Conservation (phyloP, 306 rosid genomes). For the Gleditsia sinensis region DNA sequence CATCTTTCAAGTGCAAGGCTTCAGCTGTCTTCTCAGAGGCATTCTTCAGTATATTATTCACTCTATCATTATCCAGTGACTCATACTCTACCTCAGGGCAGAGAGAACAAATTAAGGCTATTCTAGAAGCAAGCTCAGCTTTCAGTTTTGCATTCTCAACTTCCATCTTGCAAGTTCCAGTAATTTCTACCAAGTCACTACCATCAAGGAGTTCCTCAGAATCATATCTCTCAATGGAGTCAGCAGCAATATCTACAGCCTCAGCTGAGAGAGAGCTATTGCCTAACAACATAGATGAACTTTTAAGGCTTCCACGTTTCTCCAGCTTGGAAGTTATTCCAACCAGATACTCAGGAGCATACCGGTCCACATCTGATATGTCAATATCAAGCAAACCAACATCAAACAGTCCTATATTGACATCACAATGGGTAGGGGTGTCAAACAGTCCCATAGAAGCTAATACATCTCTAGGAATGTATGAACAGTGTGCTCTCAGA, state of each 20-base stretch:
- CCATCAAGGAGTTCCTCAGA: slow-evolving; percentile 69
- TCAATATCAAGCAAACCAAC: slow-evolving; percentile 80
- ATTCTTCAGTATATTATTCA: slow-evolving; percentile 68
- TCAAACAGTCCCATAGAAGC: slow-evolving; percentile 89
- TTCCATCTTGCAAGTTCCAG: slow-evolving; percentile 94
- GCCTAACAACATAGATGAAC: slow-evolving; percentile 56
- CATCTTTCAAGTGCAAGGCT: slow-evolving; percentile 93
- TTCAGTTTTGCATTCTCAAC: slow-evolving; percentile 98
- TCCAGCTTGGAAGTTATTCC: slow-evolving; percentile 67
- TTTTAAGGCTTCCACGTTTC: slow-evolving; percentile 57
- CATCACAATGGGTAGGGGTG: slow-evolving; percentile 89
- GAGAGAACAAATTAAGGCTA: slow-evolving; percentile 77
- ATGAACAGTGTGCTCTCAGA: slow-evolving; percentile 60
- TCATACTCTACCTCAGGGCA: slow-evolving; percentile 66
- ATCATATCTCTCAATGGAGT: slow-evolving; percentile 54
- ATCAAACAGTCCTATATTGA: slow-evolving; percentile 90
- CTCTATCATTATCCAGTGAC: slow-evolving; percentile 67
- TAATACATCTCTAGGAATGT: slow-evolving; percentile 82
- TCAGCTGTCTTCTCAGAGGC: slow-evolving; percentile 81
- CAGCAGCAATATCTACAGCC: slow-evolving; percentile 52
- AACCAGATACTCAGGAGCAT: slow-evolving; percentile 81
- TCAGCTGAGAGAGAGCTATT: slow-evolving; percentile 65
- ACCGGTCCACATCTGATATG: slow-evolving; percentile 78
- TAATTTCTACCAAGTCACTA: slow-evolving; percentile 83
- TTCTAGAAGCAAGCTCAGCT: slow-evolving; percentile 94